Base-by-base conservation (phyloP, 179 eudicot species). In the Nepenthes alata region DNA sequence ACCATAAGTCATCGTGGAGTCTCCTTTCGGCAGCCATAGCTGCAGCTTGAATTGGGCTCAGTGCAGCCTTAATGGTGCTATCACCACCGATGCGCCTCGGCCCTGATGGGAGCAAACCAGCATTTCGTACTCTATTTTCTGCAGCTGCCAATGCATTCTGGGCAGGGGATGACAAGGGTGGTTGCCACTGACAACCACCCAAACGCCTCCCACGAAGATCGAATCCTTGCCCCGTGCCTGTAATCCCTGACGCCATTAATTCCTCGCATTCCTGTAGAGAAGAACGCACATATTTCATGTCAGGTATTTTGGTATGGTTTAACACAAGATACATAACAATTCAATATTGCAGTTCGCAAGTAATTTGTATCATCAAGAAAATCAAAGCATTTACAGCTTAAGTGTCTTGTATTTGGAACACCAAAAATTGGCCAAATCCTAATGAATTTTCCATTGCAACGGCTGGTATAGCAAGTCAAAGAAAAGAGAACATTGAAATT, bases 11-110 rank as follows among this genome's bases (percentile, higher is more conserved):
- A 76, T 87, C 97, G 15, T 61, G 82, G 51, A 83, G 67, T 75
- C 95, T 87, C 77, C 95, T 80, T 72, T 87, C 93, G 15, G 97
- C 93, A 67, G 88, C 97, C 89, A 87, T 87, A 34, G 91, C 95
- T 34, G 97, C 95, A 63, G 97, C 97, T 83, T 87, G 95, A 72
- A 76, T 66, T 15, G 97, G 97, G 69, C 81, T 87, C 44, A 89
- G 76, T 41, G 77, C 85, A 41, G 82, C 70, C 77, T 65, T 89
- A n/a, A 87, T 82, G 72, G 63, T 72, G 62, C 67, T 75, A 64
- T 89, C 85, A 67, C 97, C 97, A 55, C 95, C 97, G 55, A 85
- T 50, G 64, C 82, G 83, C 51, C 71, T 81, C 13, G 97, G 87
- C 45, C 91, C 97, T 52, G 83, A 66, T 34, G 91, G 84, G 69